Percentiles rank a stretch among this genome's conserved stretches.
Conservation (phyloP, 2,329 filamentous ascomycete genomes). For the Grosmannia penicillata region DNA sequence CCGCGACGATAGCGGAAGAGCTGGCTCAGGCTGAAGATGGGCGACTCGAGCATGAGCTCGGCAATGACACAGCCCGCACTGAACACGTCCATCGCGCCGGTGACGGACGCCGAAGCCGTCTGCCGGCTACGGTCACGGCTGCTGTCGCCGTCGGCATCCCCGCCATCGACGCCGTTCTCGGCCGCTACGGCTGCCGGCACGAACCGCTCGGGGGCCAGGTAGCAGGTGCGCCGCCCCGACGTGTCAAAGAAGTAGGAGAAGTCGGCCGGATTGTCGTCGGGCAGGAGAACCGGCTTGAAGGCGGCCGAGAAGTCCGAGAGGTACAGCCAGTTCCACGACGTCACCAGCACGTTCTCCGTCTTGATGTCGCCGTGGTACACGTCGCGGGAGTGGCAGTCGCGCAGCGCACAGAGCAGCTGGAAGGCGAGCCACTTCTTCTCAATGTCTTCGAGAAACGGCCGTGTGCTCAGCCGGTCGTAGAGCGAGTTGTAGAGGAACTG, state of each 20-base stretch:
- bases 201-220: constrained; percentile 88
- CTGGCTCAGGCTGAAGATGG: constrained; percentile 95
- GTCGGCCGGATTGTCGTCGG: constrained; percentile 91
- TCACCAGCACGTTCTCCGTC: constrained; percentile 91
- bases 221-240: constrained; percentile 81
- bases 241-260: constrained; percentile 98
- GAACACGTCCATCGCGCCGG: constrained; percentile 98
- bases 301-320: constrained; percentile 92
- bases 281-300: constrained; percentile 86
- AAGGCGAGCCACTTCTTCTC: constrained; percentile 99
- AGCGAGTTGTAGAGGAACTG: constrained; percentile 94
- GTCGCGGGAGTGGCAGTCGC: constrained; percentile 79
- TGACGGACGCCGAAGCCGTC: constrained; percentile 21
- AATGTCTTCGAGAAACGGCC: constrained; percentile 91
- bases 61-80: constrained; percentile 94
- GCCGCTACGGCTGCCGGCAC: constrained; percentile 50
- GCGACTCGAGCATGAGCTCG: constrained; percentile 85
- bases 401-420: constrained; percentile 79
- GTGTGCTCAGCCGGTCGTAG: constrained; percentile 91
- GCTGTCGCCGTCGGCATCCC: neutral
- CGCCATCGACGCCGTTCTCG: constrained; percentile 25
- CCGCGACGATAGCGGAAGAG: constrained; percentile 86
- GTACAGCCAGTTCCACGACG: constrained; percentile 99
- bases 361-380: constrained; percentile 98
- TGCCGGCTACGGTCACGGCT: neutral